These are phyloP conservation scores for Penicillium sp. DNA, from an alignment of 2,329 filamentous ascomycete genomes.

Conservation along the genomic window DNA sequence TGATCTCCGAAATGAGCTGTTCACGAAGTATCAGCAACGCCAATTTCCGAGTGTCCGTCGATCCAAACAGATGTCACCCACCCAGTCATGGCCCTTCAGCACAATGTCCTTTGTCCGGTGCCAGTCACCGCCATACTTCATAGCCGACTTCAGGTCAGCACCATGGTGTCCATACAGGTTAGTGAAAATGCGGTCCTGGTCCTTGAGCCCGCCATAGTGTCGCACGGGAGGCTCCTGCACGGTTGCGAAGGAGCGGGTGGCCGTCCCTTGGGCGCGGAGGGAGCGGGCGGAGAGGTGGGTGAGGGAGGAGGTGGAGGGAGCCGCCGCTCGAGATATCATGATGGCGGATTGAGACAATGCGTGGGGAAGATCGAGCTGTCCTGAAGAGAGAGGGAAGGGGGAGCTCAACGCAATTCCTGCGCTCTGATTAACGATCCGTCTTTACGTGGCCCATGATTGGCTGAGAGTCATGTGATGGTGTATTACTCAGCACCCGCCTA, in stretches of 20 bases:
- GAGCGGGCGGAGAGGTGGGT: conserved; percentile 39
- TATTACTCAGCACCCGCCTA: conserved; percentile 16
- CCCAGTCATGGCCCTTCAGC: conserved; percentile 93
- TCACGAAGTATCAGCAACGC: conserved; percentile 22
- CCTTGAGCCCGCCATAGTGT: conserved; percentile 79
- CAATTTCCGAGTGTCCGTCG: neutral
- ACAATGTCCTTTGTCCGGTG: conserved; percentile 99
- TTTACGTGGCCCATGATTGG: conserved; percentile 38
- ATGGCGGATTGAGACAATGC: conserved; percentile 36
- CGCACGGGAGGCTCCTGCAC: conserved; percentile 64
- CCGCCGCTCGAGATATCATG: conserved; percentile 46
- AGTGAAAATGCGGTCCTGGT: conserved; percentile 98
- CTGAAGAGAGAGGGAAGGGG: conserved; percentile 24
- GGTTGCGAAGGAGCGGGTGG: conserved; percentile 67
- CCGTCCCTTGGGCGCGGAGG: conserved; percentile 38
- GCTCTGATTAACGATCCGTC: conserved; percentile 38
- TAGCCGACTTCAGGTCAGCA: conserved; percentile 83
- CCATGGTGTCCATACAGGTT: conserved; percentile 95
- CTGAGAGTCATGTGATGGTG: conserved; percentile 28
- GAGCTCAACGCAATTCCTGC: conserved; percentile 36
- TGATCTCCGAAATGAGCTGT: conserved; percentile 92
- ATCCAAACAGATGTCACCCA: conserved; percentile 30
- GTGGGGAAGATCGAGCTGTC: conserved; percentile 23
- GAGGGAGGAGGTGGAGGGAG: conserved; percentile 41
- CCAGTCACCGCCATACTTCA: conserved; percentile 98